Evolutionary conservation across 495 filamentous ascomycete species (phyloP).

Genomic region (Cercophora sp.): DNA sequence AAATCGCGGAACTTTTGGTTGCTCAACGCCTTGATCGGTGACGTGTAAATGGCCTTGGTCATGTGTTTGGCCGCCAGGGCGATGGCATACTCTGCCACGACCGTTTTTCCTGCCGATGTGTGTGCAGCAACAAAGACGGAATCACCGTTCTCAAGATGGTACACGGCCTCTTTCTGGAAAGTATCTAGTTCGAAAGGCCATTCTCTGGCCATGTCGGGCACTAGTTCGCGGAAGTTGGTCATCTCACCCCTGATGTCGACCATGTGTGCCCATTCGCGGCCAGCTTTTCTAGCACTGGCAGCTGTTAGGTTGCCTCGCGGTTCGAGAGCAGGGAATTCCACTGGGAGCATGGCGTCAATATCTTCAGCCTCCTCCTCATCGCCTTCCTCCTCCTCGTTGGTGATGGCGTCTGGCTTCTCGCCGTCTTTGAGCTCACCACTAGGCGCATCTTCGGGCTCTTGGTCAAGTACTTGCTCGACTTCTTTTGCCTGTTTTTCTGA

Average conservation of each 20-base stretch:
- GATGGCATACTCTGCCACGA: slow-evolving; percentile 97
- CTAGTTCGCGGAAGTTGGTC: slow-evolving; percentile 83
- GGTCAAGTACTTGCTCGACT: slow-evolving; percentile 67
- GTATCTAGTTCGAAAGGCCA: slow-evolving; percentile 98
- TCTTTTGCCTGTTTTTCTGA: slow-evolving; percentile 57
- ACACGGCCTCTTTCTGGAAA: slow-evolving; percentile 97
- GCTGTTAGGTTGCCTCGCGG: slow-evolving; percentile 73
- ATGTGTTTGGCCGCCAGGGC: slow-evolving; percentile 93
- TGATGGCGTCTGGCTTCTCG: slow-evolving; percentile 21
- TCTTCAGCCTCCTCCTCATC: slow-evolving; percentile 64
- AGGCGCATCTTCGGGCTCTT: slow-evolving; percentile 58
- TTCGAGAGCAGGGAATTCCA: slow-evolving; percentile 90
- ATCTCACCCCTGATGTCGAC: slow-evolving; percentile 91
- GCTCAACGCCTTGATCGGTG: slow-evolving; percentile 95
- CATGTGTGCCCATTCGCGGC: slow-evolving; percentile 95
- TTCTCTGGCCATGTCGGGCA: slow-evolving; percentile 91
- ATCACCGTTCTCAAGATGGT: slow-evolving; percentile 93
- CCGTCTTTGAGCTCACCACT: slow-evolving; percentile 37
- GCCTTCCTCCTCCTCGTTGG: slow-evolving; percentile 37
- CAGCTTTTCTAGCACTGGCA: slow-evolving; percentile 65
- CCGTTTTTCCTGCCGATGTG: slow-evolving; percentile 96
- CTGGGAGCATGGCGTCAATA: slow-evolving; percentile 83
- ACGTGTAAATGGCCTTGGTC: slow-evolving; percentile 99
- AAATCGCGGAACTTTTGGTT: slow-evolving; percentile 99
- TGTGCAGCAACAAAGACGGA: slow-evolving; percentile 99